A percentile compares a stretch with the other conserved stretches of the same genome.
Conservation (phyloP, 2,329 filamentous ascomycete species). For the Epichloe coenophiala region DNA sequence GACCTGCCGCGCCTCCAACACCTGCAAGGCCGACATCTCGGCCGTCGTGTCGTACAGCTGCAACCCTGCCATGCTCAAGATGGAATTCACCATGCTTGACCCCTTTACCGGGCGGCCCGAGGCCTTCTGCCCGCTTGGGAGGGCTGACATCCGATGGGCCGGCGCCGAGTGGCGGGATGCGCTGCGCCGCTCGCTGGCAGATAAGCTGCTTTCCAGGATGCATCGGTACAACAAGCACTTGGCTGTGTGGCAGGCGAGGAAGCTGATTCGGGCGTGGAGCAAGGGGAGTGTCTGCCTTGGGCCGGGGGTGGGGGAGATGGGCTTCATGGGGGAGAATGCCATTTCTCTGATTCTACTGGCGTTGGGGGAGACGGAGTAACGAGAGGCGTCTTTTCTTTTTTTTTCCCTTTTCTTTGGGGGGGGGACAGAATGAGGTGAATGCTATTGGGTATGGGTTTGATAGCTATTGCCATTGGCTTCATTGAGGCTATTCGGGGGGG, state of each 20-base stretch:
- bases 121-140: constrained; percentile 14
- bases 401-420: no score
- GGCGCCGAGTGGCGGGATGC: constrained; percentile 10
- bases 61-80: constrained; percentile 14
- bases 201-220: constrained; percentile 13
- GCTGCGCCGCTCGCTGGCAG: constrained; percentile 10
- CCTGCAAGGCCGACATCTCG: constrained; percentile 11
- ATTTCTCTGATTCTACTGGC: constrained; percentile 11
- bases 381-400: not conserved
- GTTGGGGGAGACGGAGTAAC: constrained; percentile 5
- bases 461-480: no score
- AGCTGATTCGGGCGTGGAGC: constrained; percentile 13
- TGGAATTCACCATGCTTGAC: constrained; percentile 14
- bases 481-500: no score
- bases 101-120: constrained; percentile 6
- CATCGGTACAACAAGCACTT: constrained; percentile 19
- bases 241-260: constrained; percentile 17
- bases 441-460: no score
- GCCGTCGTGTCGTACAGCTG: constrained; percentile 15
- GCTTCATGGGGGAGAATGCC: constrained; percentile 12
- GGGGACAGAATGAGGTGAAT: no score
- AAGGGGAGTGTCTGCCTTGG: constrained; percentile 15
- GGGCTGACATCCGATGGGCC: constrained; percentile 15
- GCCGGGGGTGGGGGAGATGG: constrained; percentile 7
- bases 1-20: constrained; percentile 8